Conservation (phyloP, 2,329 filamentous ascomycete species). For the Aspergillus puulaauensis region DNA sequence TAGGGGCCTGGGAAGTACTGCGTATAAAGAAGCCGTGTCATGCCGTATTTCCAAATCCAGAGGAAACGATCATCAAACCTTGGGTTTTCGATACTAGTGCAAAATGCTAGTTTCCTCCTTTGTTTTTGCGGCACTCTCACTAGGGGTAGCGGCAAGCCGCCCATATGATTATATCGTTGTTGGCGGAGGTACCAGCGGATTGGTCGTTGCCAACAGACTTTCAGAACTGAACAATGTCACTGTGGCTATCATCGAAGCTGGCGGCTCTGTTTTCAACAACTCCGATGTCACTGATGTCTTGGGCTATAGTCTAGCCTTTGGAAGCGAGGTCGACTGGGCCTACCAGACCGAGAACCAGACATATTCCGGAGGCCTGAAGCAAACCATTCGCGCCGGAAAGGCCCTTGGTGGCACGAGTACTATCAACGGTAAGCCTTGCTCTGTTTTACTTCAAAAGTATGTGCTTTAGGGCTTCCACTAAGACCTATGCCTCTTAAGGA, state of each 20-base stretch:
- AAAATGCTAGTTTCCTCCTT: neutral
- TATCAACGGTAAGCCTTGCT: constrained; percentile 38
- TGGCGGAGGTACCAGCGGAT: constrained; percentile 37
- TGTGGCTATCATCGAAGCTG: constrained; percentile 35
- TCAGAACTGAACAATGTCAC: constrained; percentile 29
- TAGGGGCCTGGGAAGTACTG: neutral
- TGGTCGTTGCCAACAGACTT: constrained; percentile 36
- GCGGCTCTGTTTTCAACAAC: constrained; percentile 30
- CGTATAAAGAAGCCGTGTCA: neutral
- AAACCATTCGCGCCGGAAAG: constrained; percentile 43
- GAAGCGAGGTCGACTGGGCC: constrained; percentile 43
- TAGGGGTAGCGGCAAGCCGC: constrained; percentile 4
- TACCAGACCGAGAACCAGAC: constrained; percentile 43
- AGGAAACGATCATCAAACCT: neutral
- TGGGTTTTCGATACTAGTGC: neutral
- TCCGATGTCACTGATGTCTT: constrained; percentile 26
- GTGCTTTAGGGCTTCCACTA: neutral
- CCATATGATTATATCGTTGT: constrained; percentile 36
- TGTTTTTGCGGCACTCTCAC: constrained; percentile 15
- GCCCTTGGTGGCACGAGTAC: constrained; percentile 45
- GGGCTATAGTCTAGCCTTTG: constrained; percentile 31
- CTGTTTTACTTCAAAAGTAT: neutral
- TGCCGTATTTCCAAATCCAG: neutral
- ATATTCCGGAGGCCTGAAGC: constrained; percentile 34
- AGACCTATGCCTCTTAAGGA: constrained; percentile 25